Conservation (phyloP, 2,329 filamentous ascomycete species). For the Stagonosporopsis tanaceti region DNA sequence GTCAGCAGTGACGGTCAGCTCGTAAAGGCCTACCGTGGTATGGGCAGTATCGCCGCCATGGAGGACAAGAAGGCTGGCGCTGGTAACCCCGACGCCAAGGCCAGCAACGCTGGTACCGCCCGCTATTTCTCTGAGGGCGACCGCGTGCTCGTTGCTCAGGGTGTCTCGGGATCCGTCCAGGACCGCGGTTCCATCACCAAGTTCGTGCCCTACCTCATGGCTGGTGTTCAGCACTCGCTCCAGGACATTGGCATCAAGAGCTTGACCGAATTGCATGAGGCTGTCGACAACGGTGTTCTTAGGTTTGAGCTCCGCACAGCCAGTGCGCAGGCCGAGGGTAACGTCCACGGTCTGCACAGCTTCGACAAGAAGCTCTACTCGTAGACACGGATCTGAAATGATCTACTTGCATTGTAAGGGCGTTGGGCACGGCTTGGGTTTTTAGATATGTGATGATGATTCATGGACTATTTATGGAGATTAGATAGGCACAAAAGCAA, state of each 20-base stretch:
- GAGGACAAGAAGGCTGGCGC: conserved; percentile 95
- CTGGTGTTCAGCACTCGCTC: conserved; percentile 95
- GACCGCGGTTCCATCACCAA: conserved; percentile 88
- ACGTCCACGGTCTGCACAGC: conserved; percentile 94
- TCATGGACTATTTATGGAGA: conserved; percentile 34
- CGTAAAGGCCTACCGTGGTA: conserved; percentile 98
- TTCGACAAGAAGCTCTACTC: conserved; percentile 99
- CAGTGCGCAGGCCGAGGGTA: conserved; percentile 94
- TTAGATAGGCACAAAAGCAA: conserved; percentile 46
- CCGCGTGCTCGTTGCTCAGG: conserved; percentile 92
- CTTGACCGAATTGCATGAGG: conserved; percentile 76
- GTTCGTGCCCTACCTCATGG: conserved; percentile 94
- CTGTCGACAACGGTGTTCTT: conserved; percentile 76
- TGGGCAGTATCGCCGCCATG: conserved; percentile 99
- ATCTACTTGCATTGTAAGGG: conserved; percentile 41
- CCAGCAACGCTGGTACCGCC: conserved; percentile 91
- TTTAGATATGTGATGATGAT: conserved; percentile 33
- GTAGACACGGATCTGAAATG: conserved; percentile 53
- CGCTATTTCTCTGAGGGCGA: conserved; percentile 99
- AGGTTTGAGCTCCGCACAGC: conserved; percentile 94
- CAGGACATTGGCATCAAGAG: conserved; percentile 93
- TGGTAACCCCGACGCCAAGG: conserved; percentile 72
- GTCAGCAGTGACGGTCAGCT: conserved; percentile 96
- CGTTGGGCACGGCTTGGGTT: conserved; percentile 32
- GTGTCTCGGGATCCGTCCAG: conserved; percentile 86